A percentile compares a stretch with the other conserved stretches of the same genome.
These are phyloP conservation scores for Sedum album DNA, from an alignment of 164 flowering plant genomes.

Conservation along the genomic window DNA sequence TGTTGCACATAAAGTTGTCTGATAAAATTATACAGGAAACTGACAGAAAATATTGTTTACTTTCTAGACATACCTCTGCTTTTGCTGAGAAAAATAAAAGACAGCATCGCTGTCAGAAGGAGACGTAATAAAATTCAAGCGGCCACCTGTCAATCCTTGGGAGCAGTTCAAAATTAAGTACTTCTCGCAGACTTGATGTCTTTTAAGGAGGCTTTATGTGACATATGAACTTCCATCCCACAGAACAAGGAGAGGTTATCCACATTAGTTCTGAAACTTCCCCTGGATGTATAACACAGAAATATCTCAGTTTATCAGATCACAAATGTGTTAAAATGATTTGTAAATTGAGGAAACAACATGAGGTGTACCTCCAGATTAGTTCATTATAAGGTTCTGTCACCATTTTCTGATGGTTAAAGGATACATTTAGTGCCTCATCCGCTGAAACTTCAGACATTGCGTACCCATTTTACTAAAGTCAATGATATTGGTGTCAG, in stretches of 20 bases:
- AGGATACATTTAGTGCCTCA: not conserved
- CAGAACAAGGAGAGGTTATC: not conserved
- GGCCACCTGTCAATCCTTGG: conserved; percentile 7
- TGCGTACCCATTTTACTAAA: not conserved
- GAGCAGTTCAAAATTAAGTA: not conserved
- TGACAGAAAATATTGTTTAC: not conserved
- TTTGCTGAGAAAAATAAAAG: not conserved
- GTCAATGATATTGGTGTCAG: not conserved
- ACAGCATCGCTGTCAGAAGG: not conserved
- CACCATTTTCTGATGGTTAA: not conserved
- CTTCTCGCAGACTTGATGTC: not conserved
- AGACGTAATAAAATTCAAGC: not conserved
- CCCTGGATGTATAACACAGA: conserved; percentile 6
- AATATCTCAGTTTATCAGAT: not conserved
- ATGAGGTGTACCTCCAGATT: not conserved
- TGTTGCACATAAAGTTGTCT: not conserved
- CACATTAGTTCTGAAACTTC: conserved; percentile 2
- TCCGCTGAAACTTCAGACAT: not conserved
- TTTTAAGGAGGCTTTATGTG: not conserved
- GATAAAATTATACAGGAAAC: not conserved
- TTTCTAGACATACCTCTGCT: not conserved
- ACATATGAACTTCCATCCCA: not conserved
- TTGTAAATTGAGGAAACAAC: too few relatives aligned
- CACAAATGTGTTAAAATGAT: not conserved
- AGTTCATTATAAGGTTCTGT: not conserved